These are phyloP conservation scores for Rhododendron griersonianum DNA, from an alignment of 148 eudicot species.

Conservation along the genomic window DNA sequence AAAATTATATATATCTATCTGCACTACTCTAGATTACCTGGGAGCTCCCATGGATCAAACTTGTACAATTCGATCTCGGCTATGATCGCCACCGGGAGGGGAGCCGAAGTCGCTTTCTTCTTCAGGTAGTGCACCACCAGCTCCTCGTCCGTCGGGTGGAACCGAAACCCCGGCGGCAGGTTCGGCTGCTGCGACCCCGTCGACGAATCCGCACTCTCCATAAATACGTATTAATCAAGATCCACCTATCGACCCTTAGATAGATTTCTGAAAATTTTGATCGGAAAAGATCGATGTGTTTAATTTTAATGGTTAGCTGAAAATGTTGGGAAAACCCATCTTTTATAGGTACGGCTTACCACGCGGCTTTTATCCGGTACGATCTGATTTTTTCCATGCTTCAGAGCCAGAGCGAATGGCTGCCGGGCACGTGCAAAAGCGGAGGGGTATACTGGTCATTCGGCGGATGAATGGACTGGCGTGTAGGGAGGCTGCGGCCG, in stretches of 20 bases:
- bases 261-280: no score
- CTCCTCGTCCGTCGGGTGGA: conserved; percentile 46
- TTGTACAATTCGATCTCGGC: conserved; percentile 35
- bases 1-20: no score
- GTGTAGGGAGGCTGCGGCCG: background rate
- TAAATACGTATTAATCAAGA: background rate
- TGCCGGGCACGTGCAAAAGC: background rate
- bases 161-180: conserved; percentile 41
- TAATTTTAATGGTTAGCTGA: background rate
- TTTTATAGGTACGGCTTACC: background rate
- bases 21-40: conserved; percentile 9
- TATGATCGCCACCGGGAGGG: conserved; percentile 25
- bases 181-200: conserved; percentile 21
- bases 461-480: background rate
- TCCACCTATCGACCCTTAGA: background rate
- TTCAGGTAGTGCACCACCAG: conserved; percentile 34
- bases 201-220: conserved; percentile 12
- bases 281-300: background rate
- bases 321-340: background rate
- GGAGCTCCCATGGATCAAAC: conserved; percentile 41
- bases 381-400: no score
- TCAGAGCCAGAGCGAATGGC: background rate
- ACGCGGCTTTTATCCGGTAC: background rate
- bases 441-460: background rate
- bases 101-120: conserved; percentile 26